Evolutionary conservation across 169 alveolate genomes (phyloP).

Genomic region (Perkinsus marinus): DNA sequence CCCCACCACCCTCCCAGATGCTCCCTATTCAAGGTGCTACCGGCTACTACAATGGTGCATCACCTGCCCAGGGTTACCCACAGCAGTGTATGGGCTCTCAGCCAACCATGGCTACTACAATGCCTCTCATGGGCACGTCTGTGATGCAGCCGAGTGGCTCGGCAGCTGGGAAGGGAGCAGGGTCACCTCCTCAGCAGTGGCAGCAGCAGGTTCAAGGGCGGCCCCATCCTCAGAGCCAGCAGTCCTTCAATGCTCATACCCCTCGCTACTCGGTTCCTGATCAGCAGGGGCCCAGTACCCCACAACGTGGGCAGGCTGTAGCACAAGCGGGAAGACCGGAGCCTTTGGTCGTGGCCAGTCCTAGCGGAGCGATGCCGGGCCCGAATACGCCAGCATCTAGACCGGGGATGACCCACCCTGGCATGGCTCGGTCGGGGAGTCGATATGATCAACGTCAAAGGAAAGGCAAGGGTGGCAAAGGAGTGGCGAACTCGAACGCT

Average conservation of each 20-base stretch:
- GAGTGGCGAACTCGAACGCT: neutral
- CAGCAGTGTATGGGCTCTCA: no score
- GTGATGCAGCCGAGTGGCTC: neutral
- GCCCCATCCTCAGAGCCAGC: neutral
- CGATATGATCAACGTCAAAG: neutral
- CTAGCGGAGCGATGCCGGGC: neutral
- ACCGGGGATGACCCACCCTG: neutral
- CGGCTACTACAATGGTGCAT: neutral
- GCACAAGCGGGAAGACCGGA: neutral
- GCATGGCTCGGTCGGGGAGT: neutral
- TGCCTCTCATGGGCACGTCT: no score
- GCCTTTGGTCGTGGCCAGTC: neutral
- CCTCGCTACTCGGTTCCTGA: neutral
- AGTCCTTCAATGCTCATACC: neutral
- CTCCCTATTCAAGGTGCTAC: neutral
- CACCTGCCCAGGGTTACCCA: no score
- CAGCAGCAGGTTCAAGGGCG: neutral
- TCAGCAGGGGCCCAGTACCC: neutral
- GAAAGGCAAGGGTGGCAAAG: neutral
- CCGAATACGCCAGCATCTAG: neutral
- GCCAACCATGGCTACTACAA: no score
- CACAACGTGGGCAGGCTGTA: neutral
- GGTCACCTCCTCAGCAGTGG: neutral
- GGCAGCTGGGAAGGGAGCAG: neutral
- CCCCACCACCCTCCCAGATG: neutral